A percentile compares a stretch with the other conserved stretches of the same genome.
Conservation (phyloP, 345 rosid species). For the Kernera saxatilis region DNA sequence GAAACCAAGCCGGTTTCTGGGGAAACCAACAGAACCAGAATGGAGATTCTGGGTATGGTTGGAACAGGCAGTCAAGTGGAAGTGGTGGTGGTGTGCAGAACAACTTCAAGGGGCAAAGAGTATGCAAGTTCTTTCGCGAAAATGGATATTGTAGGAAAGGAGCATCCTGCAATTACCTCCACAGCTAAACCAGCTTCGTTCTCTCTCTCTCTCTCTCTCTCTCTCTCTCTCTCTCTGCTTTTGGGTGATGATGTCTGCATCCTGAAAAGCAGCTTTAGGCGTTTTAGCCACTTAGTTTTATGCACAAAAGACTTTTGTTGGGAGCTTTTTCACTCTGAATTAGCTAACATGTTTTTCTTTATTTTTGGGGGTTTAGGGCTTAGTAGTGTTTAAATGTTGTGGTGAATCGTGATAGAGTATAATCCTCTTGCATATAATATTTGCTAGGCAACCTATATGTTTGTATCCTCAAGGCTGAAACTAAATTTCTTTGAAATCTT, state of each 20-base stretch:
- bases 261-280: background rate
- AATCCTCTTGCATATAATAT: constrained; percentile 20
- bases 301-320: constrained; percentile 8
- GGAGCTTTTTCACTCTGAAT: background rate
- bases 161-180: constrained; percentile 62
- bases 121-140: constrained; percentile 40
- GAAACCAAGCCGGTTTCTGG: constrained; percentile 44
- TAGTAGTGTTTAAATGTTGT: constrained; percentile 2
- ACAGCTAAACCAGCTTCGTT: constrained; percentile 30
- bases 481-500: background rate
- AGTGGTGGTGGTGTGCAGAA: constrained; percentile 14
- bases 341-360: constrained; percentile 19
- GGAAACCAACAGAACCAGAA: constrained; percentile 48
- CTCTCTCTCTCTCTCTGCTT: background rate
- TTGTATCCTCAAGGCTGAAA: no score
- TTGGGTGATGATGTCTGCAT: background rate
- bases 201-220: background rate
- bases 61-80: constrained; percentile 36
- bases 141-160: constrained; percentile 72
- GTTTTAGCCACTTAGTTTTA: background rate
- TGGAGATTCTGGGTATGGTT: constrained; percentile 59
- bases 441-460: constrained; percentile 17
- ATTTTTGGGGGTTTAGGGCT: constrained; percentile 6
- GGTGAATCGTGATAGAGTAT: constrained; percentile 3
- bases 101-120: constrained; percentile 52